Evolutionary conservation across 2,329 filamentous ascomycete genomes (phyloP).

Genomic region (Penicillium crustosum): DNA sequence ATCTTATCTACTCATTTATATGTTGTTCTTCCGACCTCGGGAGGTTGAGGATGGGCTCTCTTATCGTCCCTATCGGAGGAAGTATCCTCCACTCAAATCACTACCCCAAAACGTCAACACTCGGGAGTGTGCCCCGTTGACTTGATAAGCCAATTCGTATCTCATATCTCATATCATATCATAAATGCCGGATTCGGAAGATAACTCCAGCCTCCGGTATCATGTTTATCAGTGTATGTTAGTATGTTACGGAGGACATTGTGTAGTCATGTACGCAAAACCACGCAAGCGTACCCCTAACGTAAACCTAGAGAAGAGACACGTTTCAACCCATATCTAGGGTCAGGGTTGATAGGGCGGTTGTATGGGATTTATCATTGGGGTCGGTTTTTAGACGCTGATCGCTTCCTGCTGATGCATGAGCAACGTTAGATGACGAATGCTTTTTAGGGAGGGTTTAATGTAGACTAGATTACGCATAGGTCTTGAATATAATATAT

Average conservation of each 20-base stretch:
- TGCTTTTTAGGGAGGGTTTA: neutral
- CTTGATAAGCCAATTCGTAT: conserved; percentile 6
- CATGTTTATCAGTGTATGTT: neutral
- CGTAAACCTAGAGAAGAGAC: conserved; percentile 2
- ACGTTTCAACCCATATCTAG: conserved; percentile 15
- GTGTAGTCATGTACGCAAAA: neutral
- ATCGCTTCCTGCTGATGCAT: neutral
- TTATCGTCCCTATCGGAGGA: conserved; percentile 3
- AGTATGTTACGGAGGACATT: neutral
- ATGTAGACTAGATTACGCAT: neutral
- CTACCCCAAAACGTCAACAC: neutral
- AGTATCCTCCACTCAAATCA: neutral
- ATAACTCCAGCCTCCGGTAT: conserved; percentile 1
- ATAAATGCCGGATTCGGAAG: neutral
- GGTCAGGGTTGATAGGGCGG: neutral
- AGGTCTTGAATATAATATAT: neutral
- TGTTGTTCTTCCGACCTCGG: neutral
- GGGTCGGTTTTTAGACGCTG: neutral
- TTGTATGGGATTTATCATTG: conserved; percentile 8
- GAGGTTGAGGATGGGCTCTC: neutral
- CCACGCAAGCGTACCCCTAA: neutral
- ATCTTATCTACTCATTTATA: neutral
- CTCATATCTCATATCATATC: conserved; percentile 1
- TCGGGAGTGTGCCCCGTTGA: neutral
- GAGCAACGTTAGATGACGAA: conserved; percentile 15